Conservation (phyloP, 495 filamentous ascomycete species). For the Neurospora sp. region DNA sequence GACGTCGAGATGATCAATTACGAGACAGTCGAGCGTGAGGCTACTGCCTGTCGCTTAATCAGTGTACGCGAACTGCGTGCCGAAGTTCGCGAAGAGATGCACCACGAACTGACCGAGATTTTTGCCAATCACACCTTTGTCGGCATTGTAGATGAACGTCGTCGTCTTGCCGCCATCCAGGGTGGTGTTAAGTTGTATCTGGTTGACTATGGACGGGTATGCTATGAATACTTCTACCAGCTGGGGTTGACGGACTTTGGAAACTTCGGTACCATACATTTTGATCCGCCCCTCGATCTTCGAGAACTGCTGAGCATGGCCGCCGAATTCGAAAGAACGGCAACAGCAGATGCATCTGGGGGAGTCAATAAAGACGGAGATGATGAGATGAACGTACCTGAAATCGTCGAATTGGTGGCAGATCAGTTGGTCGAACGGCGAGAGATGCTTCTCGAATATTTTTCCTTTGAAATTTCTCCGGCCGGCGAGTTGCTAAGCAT, state of each 20-base stretch:
- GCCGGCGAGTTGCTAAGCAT: conserved; percentile 68
- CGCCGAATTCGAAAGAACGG: conserved; percentile 52
- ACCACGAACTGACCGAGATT: conserved; percentile 80
- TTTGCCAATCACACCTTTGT: conserved; percentile 90
- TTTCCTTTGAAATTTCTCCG: conserved; percentile 71
- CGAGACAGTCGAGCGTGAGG: conserved; percentile 57
- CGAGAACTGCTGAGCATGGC: conserved; percentile 62
- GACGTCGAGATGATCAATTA: conserved; percentile 40
- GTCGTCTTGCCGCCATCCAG: conserved; percentile 86
- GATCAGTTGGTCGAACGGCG: conserved; percentile 57
- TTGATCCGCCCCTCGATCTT: conserved; percentile 66
- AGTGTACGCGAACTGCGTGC: conserved; percentile 77
- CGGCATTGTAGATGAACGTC: conserved; percentile 78
- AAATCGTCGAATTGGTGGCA: conserved; percentile 53
- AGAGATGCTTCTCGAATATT: conserved; percentile 90
- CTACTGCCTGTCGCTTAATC: conserved; percentile 55
- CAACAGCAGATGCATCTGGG: background rate
- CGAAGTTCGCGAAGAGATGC: conserved; percentile 72
- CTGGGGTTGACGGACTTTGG: conserved; percentile 92
- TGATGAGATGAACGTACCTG: conserved; percentile 52
- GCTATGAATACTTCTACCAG: conserved; percentile 94
- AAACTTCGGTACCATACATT: conserved; percentile 80
- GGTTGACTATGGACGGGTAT: conserved; percentile 84
- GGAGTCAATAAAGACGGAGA: conserved; percentile 24
- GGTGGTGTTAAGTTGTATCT: conserved; percentile 87